Conservation (phyloP, 306 rosid genomes). For the Cucurbita maxima region DNA sequence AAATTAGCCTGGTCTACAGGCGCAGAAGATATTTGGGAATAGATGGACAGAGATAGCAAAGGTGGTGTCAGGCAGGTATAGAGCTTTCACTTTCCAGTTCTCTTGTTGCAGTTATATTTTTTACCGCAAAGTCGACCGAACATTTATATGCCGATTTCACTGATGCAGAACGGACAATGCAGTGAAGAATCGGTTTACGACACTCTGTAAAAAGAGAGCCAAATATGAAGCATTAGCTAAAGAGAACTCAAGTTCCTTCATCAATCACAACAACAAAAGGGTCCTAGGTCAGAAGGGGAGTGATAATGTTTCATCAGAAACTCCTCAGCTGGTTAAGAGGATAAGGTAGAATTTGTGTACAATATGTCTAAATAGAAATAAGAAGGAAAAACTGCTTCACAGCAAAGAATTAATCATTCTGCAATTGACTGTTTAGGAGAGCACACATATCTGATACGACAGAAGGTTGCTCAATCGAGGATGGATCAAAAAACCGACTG, state of each 20-base stretch:
- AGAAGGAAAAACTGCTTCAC: neutral
- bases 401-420: neutral
- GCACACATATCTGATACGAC: conserved; percentile 44
- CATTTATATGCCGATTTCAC: conserved; percentile 7
- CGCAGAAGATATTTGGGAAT: conserved; percentile 90
- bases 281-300: conserved; percentile 28
- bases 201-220: conserved; percentile 95
- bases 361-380: neutral
- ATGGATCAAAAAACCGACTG: conserved; percentile 45
- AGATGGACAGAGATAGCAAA: conserved; percentile 99
- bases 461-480: conserved; percentile 35
- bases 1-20: conserved; percentile 37
- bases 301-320: conserved; percentile 39
- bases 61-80: conserved; percentile 99
- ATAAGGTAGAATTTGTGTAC: conserved; percentile 38
- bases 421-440: conserved; percentile 32
- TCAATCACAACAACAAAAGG: conserved; percentile 66
- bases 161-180: conserved; percentile 94
- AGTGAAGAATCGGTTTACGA: conserved; percentile 90
- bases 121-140: neutral
- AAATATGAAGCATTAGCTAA: conserved; percentile 85
- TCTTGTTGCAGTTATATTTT: neutral
- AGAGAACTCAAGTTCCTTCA: conserved; percentile 53
- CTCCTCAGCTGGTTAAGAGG: conserved; percentile 33
- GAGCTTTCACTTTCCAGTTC: conserved; percentile 12